Evolutionary conservation across 306 rosid genomes (phyloP), one percentile per base, ranked within the genome.

Genomic region (Echinosophora koreensis): DNA sequence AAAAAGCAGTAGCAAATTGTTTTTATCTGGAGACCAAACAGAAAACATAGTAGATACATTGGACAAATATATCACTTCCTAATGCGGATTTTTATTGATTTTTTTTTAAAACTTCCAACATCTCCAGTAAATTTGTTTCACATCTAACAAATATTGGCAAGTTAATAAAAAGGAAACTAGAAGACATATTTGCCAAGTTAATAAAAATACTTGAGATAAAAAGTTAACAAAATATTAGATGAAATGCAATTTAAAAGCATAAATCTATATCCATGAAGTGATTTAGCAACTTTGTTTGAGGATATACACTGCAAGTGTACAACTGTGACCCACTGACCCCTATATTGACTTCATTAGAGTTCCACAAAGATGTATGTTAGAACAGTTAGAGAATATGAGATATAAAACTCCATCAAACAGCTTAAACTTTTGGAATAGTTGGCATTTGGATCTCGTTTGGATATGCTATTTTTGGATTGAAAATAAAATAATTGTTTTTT

Each of bases 21-120:
- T 63, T 71, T 72, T 65, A 34, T 55, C 42, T 71, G 42, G 59
- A 17, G 59, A 13, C 28, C 54, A 18, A 72, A 57, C 62, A 68
- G 50, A 34, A 44, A 57, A 64, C 15, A 64, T 30, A 10, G 16
- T 42, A 47, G 32, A 22, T 11, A 55, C 27, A 65, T 6, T 16
- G 57, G 42, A 44, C 54, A 22, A 18, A 35, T 18, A 55, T 8
- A 57, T 41, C 44, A 73, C 22, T 73, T 27, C 37, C 55, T 6
- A 57, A 56, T 39, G 64, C 76, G 5, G 12, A 38, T 6, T 54
- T 68, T 37, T 37, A 54, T 38, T 67, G 9, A 59, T 1, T 14
- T 14, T 49, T 49, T 50, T 7, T 28, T 16, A 16, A 47, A 49
- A 32, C 2, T 69, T 69, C n/a, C 4, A n/a, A 1, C 46, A 69